These are phyloP conservation scores for Aureobasidium sp. DNA, from an alignment of 2,329 filamentous ascomycete species.

Conservation along the genomic window DNA sequence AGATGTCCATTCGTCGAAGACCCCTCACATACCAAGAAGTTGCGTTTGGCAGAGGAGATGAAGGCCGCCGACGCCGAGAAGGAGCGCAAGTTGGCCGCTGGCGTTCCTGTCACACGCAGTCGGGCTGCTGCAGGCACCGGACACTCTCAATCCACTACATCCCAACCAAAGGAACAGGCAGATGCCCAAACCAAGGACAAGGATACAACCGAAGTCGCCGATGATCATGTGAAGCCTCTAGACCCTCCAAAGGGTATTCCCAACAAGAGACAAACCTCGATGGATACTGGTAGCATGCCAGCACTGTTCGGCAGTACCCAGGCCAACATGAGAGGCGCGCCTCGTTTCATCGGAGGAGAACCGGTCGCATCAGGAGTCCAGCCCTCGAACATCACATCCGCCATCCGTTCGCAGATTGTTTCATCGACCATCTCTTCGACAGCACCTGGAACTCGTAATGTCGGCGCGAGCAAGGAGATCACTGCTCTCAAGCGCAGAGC, in stretches of 20 bases:
- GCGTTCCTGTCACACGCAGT: constrained; percentile 17
- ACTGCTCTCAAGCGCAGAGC: constrained; percentile 90
- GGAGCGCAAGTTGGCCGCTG: constrained; percentile 20
- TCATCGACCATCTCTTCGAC: constrained; percentile 68
- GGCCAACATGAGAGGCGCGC: constrained; percentile 36
- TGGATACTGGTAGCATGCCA: constrained; percentile 33
- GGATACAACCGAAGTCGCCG: constrained; percentile 13
- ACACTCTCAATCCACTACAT: constrained; percentile 19
- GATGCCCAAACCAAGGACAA: constrained; percentile 21
- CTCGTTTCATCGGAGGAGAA: constrained; percentile 54
- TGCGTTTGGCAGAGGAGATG: constrained; percentile 48
- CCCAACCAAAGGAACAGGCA: constrained; percentile 26
- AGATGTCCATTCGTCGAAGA: constrained; percentile 96
- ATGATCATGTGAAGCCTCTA: constrained; percentile 28
- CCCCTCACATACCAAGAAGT: constrained; percentile 47
- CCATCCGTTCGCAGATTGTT: constrained; percentile 93
- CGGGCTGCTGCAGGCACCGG: constrained; percentile 40
- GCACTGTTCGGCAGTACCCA: constrained; percentile 43
- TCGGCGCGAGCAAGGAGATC: constrained; percentile 88
- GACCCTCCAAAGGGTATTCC: constrained; percentile 37
- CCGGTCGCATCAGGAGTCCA: constrained; percentile 91
- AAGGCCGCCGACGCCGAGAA: constrained; percentile 36
- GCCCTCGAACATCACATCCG: constrained; percentile 86
- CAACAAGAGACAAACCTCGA: constrained; percentile 28
- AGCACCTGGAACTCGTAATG: constrained; percentile 66